Evolutionary conservation across 495 filamentous ascomycete genomes (phyloP), one percentile per base, ranked within the genome.

Genomic region (Cladorrhinum samala): DNA sequence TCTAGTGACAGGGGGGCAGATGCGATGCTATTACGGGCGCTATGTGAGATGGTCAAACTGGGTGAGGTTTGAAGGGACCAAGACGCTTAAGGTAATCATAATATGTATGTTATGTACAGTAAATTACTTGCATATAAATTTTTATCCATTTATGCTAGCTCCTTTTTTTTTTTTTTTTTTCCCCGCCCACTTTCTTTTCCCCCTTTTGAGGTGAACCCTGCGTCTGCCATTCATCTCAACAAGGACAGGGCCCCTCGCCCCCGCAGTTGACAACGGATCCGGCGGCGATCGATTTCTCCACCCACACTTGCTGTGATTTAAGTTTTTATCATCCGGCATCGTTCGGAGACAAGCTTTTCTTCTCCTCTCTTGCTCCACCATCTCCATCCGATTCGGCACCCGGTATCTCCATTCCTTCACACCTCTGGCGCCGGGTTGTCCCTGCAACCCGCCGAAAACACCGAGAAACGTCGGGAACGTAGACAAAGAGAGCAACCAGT

Each of bases 21-120:
- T 23, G 63, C 64, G 1, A 51, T 71, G 17, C 58, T 76, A 46
- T 53, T 76, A 59, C 56, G 69, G 42, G 64, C 72, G 30, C 62
- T 76, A 3, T 75, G 72, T 47, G 69, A 76, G 53, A 59, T 71
- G 9, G 73, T 76, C 19, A 63, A 67, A 25, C 63, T 66, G 7
- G 61, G 62, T 3, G 72, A 76, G 58, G 69, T 23, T 16, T 47
- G 17, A 41, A 72, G 49, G 18, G 24, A 1, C 8, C 27, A n/a
- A 30, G 6, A 20, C 6, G n/a, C 11, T 9, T 8, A 20, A 24
- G 16, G 5, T 46, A 24, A 17, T 47, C 23, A 21, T 27, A 9
- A n/a, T 8, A n/a, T 20, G n/a, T n/a, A n/a, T n/a, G n/a, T n/a
- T n/a, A n/a, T n/a, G n/a, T n/a, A n/a, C n/a, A n/a, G n/a, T n/a